Conservation (phyloP, 306 rosid species). For the Carpinus viminea region DNA sequence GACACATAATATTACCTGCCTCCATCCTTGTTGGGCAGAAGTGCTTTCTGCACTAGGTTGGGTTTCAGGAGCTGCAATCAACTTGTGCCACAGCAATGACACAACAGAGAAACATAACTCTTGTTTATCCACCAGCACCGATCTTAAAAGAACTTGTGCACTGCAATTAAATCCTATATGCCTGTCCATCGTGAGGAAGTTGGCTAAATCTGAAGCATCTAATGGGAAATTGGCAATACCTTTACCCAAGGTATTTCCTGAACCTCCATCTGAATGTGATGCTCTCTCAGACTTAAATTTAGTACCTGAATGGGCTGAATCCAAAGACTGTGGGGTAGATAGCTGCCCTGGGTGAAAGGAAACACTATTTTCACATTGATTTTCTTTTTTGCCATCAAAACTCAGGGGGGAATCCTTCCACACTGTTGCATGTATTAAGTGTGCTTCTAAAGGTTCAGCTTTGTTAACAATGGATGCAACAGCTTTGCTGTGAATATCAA, state of each 20-base stretch:
- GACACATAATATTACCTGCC: conserved; percentile 64
- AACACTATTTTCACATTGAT: conserved; percentile 46
- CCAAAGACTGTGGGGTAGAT: conserved; percentile 34
- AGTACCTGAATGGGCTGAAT: conserved; percentile 43
- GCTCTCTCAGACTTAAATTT: conserved; percentile 39
- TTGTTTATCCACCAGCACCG: conserved; percentile 81
- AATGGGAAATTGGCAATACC: conserved; percentile 62
- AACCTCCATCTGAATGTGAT: conserved; percentile 49
- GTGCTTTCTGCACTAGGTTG: conserved; percentile 92
- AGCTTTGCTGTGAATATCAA: conserved; percentile 88
- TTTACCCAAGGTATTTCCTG: conserved; percentile 57
- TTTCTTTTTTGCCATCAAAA: conserved; percentile 47
- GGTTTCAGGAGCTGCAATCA: conserved; percentile 91
- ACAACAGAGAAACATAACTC: conserved; percentile 93
- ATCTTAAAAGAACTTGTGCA: conserved; percentile 75
- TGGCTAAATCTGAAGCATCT: conserved; percentile 94
- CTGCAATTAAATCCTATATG: conserved; percentile 85
- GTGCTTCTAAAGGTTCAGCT: conserved; percentile 92
- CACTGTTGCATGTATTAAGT: conserved; percentile 55
- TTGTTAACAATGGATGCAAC: conserved; percentile 87
- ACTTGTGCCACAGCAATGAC: conserved; percentile 92
- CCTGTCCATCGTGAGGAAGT: conserved; percentile 91
- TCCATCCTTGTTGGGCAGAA: conserved; percentile 99
- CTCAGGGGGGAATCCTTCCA: conserved; percentile 55
- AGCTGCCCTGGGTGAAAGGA: conserved; percentile 54